Percentiles rank a stretch among this genome's conserved stretches.
phyloP scores from a whole-genome alignment of 495 filamentous ascomycete genomes.

The Penicillium angulare region DNA sequence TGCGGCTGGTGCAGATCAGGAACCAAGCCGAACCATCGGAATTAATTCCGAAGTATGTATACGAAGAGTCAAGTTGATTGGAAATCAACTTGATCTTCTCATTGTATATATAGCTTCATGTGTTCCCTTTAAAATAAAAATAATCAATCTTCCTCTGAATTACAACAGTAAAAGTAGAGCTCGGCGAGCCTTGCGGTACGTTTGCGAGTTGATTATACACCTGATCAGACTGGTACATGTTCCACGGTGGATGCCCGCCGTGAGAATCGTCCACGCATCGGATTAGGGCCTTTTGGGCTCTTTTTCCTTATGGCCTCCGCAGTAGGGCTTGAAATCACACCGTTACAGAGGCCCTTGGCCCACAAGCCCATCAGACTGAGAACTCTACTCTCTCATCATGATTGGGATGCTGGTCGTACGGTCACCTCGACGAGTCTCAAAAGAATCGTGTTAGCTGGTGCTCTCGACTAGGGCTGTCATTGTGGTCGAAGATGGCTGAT shows the following conservation, averaged over 20 bases:
- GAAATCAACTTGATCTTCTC: too few species aligned
- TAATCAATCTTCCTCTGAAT: too few species aligned
- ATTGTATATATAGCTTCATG: too few species aligned
- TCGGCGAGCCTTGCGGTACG: neutral
- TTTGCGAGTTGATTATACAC: neutral
- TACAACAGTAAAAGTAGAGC: neutral
- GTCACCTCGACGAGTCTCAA: too few species aligned
- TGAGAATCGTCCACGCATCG: neutral
- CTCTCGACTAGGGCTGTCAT: neutral
- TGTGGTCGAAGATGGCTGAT: neutral
- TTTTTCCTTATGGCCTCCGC: neutral
- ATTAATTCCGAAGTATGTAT: too few species aligned
- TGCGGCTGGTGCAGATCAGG: too few species aligned
- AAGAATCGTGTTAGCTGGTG: too few species aligned
- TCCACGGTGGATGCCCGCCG: neutral
- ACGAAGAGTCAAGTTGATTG: too few species aligned
- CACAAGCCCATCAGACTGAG: neutral
- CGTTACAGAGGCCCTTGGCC: neutral
- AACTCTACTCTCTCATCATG: neutral
- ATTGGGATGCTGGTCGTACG: too few species aligned
- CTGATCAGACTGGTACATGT: neutral
- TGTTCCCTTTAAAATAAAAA: too few species aligned
- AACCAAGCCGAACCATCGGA: too few species aligned
- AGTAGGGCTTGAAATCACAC: neutral
- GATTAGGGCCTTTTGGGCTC: neutral